Evolutionary conservation across 805 yeast genomes (phyloP), one percentile per base, ranked within the genome.

Genomic region (Candida corydali): DNA sequence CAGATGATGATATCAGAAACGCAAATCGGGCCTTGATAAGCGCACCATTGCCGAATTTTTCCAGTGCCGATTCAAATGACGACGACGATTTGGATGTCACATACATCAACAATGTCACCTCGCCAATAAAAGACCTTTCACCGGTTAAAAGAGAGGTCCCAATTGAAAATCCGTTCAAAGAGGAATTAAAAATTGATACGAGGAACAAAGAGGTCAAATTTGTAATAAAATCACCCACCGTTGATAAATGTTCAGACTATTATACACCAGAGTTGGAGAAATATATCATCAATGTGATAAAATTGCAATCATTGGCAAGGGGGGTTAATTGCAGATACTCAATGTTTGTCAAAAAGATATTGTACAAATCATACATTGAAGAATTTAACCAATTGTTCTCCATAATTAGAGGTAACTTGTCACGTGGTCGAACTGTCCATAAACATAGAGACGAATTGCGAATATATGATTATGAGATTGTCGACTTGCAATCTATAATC

Each of bases 11-110:
- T 38, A 65, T 91, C 15, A 66, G 70, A 31, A 69, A 68, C 19
- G 82, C 95, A 16, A 86, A 84, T 54, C 66, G 87, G 40, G 82
- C 81, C 19, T 68, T 80, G 37, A 67, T 73, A 25, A 88, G 88
- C 0, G 58, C 79, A 16, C 76, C 78, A 28, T 64, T 89, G 46
- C 95, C 96, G 9, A 86, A 88, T 50, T 91, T 89, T 54, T 50
- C 63, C 12, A 61, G 66, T 43, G 69, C 68, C 5, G 71, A 65
- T 43, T 43, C 45, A 22, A 55, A 52, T 22, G 53, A 51, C 32
- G 41, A 47, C 34, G 30, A 43, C 6, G 38, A 46, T 2, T 45
- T 45, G 11, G 52, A 47, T 25, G 47, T 52, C 23, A 42, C 46
- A 17, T 55, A 51, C 37, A 49, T 57, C 50, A 50, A 51, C 26